Conservation (phyloP, 1,284 basidiomycete species). For the Ganoderma leucocontextum region DNA sequence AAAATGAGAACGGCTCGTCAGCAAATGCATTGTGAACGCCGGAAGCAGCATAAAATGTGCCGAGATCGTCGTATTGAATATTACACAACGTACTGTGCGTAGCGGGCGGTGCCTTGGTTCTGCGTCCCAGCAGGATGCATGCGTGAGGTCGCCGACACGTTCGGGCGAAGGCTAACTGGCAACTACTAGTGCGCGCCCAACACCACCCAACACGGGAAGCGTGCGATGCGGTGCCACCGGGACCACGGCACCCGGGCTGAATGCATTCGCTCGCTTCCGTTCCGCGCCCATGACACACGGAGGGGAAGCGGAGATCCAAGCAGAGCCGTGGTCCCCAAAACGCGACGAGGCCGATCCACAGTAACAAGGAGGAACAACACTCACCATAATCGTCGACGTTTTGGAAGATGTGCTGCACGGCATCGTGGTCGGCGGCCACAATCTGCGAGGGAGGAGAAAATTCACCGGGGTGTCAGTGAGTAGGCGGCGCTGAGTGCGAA, state of each 20-base stretch:
- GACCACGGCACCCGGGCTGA: neutral
- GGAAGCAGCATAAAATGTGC: neutral
- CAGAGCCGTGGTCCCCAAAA: neutral
- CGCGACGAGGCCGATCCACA: neutral
- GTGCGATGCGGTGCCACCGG: neutral
- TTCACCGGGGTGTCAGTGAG: neutral
- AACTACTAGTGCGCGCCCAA: neutral
- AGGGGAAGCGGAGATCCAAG: neutral
- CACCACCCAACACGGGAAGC: neutral
- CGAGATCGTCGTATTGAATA: neutral
- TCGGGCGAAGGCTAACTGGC: neutral
- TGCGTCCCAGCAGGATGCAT: neutral
- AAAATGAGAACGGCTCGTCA: conserved; percentile 6
- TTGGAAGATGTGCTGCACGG: conserved; percentile 48
- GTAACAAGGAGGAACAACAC: conserved; percentile 10
- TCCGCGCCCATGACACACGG: conserved; percentile 1
- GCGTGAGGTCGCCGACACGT: neutral
- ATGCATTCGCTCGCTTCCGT: neutral
- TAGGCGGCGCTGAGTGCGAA: neutral
- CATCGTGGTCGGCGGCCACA: conserved; percentile 47
- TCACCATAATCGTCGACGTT: conserved; percentile 44
- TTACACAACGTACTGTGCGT: neutral
- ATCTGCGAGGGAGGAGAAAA: conserved; percentile 36
- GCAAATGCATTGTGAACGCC: neutral
- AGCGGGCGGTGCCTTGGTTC: neutral